Conservation (phyloP, 1,284 basidiomycete species). For the Ceratobasidium sp. region DNA sequence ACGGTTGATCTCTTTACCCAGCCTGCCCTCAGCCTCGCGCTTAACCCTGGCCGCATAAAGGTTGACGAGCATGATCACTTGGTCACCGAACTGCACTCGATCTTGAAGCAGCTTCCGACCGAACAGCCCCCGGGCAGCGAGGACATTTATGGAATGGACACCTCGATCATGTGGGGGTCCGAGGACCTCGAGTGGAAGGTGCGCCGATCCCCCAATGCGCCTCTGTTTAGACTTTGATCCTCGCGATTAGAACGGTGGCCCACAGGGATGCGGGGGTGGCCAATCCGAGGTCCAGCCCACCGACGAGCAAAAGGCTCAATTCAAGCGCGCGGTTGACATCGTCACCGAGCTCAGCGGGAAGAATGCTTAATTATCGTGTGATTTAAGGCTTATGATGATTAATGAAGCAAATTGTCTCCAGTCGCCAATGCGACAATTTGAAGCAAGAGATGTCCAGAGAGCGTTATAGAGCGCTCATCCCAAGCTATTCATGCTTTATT, state of each 20-base stretch:
- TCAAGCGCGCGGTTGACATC: slow-evolving; percentile 71
- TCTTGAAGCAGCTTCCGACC: slow-evolving; percentile 63
- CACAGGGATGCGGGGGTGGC: slow-evolving; percentile 64
- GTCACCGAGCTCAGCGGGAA: slow-evolving; percentile 55
- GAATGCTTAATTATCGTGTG: too few species aligned
- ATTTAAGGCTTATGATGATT: not conserved
- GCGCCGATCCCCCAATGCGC: not conserved
- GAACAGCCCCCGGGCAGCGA: slow-evolving; percentile 66
- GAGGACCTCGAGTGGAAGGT: slow-evolving; percentile 62
- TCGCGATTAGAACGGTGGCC: slow-evolving; percentile 59
- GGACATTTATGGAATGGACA: slow-evolving; percentile 74
- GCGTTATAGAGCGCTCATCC: too few species aligned
- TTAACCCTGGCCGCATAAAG: slow-evolving; percentile 44
- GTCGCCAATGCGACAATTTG: too few species aligned
- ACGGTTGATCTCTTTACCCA: slow-evolving; percentile 40
- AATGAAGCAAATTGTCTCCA: not conserved
- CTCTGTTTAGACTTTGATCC: not conserved
- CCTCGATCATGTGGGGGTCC: slow-evolving; percentile 67
- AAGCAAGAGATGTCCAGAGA: too few species aligned
- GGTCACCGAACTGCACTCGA: slow-evolving; percentile 62
- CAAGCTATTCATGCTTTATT: too few species aligned
- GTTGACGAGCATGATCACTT: slow-evolving; percentile 47
- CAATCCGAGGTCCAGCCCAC: slow-evolving; percentile 59
- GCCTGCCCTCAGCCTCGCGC: slow-evolving; percentile 41
- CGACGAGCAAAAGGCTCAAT: slow-evolving; percentile 66